Evolutionary conservation across 371 early-diverging fungal genomes (phyloP), one percentile per base, ranked within the genome.

Genomic region (Lichtheimia ramosa): DNA sequence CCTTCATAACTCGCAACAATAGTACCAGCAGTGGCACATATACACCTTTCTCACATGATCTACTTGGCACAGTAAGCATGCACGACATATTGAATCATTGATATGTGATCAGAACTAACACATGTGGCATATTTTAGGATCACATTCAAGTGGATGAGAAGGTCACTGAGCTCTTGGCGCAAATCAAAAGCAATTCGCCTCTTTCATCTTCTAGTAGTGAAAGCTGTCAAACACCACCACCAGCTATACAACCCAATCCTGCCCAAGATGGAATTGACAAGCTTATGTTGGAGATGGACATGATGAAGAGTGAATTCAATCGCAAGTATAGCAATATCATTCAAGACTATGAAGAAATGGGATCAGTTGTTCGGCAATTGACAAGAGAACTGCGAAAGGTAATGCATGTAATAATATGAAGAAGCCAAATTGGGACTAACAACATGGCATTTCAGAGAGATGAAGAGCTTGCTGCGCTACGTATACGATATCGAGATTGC

Each of bases 261-360:
- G 51, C 7, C 18, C 15, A 34, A 12, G 48, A 43, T n/a, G 49
- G 42, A 5, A 46, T 65, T 12, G 65, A 65, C 24, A 65, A 60
- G 34, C 18, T 60, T 8, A 53, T 60, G 39, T 20, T 50, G 4
- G 68, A 63, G 42, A 59, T 59, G 50, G 68, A 67, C 7, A 42
- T 43, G 20, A 59, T 63, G 34, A 62, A 60, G 18, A 40, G 28
- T 18, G 68, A 67, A 23, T 56, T 67, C 27, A 52, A 58, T 34
- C 42, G 48, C 4, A 56, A 57, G 7, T 60, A 54, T 10, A 42
- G 42, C 12, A 20, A 56, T 18, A 56, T 67, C 48, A 59, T 63
- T 7, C 48, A 28, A 16, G 56, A 59, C 40, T 67, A 67, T 52
- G 60, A 67, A 40, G 56, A 63, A 56, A 59, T 52, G 41, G 43